Conservation (phyloP, 2,329 filamentous ascomycete species). For the Scedosporium apiospermum region DNA sequence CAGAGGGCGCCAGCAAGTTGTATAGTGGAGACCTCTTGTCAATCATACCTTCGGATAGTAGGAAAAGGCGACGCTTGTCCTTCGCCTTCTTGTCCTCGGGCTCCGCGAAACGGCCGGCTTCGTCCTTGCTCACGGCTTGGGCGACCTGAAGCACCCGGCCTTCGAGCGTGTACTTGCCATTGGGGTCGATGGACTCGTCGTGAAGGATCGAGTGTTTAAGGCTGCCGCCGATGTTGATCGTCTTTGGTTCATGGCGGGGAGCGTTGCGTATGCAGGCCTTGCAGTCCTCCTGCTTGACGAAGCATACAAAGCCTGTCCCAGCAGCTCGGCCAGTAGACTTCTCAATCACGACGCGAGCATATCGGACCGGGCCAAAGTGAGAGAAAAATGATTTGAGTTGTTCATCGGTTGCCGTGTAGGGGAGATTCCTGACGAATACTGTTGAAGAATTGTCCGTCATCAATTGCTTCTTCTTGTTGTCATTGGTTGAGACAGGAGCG, state of each 20-base stretch:
- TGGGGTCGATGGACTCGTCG: slow-evolving; percentile 71
- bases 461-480: slow-evolving; percentile 19
- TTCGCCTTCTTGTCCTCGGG: slow-evolving; percentile 67
- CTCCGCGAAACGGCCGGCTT: slow-evolving; percentile 62
- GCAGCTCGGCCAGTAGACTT: slow-evolving; percentile 74
- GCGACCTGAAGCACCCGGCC: slow-evolving; percentile 79
- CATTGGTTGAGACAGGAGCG: slow-evolving; percentile 26
- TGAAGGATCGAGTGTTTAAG: slow-evolving; percentile 77
- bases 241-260: slow-evolving; percentile 43
- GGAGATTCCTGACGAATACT: slow-evolving; percentile 87
- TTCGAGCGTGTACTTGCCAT: slow-evolving; percentile 81
- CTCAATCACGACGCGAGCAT: slow-evolving; percentile 87
- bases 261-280: slow-evolving; percentile 66
- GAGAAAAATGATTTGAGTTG: slow-evolving; percentile 75
- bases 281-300: slow-evolving; percentile 68
- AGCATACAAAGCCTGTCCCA: slow-evolving; percentile 93
- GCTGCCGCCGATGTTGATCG: slow-evolving; percentile 21
- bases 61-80: slow-evolving; percentile 83
- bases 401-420: slow-evolving; percentile 79
- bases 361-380: slow-evolving; percentile 81
- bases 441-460: slow-evolving; percentile 62
- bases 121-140: slow-evolving; percentile 73
- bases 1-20: slow-evolving; percentile 63
- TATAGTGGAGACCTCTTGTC: slow-evolving; percentile 68
- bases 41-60: slow-evolving; percentile 80